phyloP scores from a whole-genome alignment of 73 alveolate species.

The Paramecium primaurelia region DNA sequence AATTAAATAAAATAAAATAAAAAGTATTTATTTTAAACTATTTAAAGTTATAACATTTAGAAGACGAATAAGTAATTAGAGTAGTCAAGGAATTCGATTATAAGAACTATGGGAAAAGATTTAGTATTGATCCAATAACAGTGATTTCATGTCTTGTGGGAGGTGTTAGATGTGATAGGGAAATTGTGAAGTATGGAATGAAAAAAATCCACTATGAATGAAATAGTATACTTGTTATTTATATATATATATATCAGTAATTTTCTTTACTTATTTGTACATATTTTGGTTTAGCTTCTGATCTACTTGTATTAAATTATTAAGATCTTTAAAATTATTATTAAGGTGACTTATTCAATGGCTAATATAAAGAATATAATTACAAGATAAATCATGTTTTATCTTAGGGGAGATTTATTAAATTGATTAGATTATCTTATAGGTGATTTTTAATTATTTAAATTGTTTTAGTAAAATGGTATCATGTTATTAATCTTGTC shows the following conservation, averaged over 20 bases:
- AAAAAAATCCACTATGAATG: conserved; percentile 8
- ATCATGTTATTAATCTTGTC: neutral
- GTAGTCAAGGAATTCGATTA: conserved; percentile 23
- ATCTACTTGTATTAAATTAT: neutral
- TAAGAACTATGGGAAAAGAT: neutral
- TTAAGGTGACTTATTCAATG: neutral
- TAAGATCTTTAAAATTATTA: neutral
- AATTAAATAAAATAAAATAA: neutral
- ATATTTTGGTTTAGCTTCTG: neutral
- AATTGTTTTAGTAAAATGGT: neutral
- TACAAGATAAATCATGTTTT: neutral
- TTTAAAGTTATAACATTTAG: neutral
- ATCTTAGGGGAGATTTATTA: neutral
- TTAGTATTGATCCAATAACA: conserved; percentile 41
- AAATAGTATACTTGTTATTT: neutral
- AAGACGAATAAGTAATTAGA: conserved; percentile 22
- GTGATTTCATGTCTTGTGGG: conserved; percentile 30
- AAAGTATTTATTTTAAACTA: neutral
- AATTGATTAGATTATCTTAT: neutral
- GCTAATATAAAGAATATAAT: neutral
- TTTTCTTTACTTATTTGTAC: neutral
- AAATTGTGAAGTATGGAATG: neutral
- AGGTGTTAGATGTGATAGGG: conserved; percentile 31
- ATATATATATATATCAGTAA: neutral
- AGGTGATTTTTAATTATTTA: neutral